Evolutionary conservation across 257 asterid species (phyloP).

Genomic region (Thymus quinquecostatus): DNA sequence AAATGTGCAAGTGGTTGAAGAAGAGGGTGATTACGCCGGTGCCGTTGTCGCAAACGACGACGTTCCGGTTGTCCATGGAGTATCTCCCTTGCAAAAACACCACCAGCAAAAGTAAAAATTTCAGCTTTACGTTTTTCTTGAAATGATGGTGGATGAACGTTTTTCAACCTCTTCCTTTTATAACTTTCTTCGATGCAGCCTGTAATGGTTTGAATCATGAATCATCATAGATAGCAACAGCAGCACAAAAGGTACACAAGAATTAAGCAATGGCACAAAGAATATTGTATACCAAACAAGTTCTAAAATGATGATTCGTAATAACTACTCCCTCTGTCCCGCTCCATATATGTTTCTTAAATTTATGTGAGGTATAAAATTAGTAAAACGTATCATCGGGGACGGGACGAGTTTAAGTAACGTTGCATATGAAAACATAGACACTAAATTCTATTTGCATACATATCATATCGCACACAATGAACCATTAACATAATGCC

Average conservation of each 20-base stretch:
- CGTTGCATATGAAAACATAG: not conserved
- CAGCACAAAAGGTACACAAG: not conserved
- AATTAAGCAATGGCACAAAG: not conserved
- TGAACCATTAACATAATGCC: slow-evolving; percentile 8
- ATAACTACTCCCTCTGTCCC: not conserved
- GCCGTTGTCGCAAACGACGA: slow-evolving; percentile 94
- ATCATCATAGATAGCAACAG: not conserved
- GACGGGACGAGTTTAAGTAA: not conserved
- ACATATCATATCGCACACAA: slow-evolving; percentile 12
- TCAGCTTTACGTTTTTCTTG: not conserved
- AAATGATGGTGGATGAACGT: not conserved
- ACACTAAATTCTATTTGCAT: not conserved
- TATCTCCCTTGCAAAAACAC: slow-evolving; percentile 19
- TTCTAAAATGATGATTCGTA: not conserved
- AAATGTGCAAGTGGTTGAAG: slow-evolving; percentile 13
- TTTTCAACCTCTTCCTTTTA: slow-evolving; percentile 18
- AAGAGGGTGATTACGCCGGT: slow-evolving; percentile 65
- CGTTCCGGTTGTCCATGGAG: slow-evolving; percentile 76
- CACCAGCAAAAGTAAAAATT: not conserved
- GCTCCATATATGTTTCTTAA: no score
- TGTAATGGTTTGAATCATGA: slow-evolving; percentile 26
- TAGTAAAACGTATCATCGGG: no score
- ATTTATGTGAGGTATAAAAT: no score
- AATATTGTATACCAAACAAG: not conserved
- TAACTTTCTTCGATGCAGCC: slow-evolving; percentile 46